phyloP scores from a whole-genome alignment of 257 asterid genomes.

The Linaria vulgaris region DNA sequence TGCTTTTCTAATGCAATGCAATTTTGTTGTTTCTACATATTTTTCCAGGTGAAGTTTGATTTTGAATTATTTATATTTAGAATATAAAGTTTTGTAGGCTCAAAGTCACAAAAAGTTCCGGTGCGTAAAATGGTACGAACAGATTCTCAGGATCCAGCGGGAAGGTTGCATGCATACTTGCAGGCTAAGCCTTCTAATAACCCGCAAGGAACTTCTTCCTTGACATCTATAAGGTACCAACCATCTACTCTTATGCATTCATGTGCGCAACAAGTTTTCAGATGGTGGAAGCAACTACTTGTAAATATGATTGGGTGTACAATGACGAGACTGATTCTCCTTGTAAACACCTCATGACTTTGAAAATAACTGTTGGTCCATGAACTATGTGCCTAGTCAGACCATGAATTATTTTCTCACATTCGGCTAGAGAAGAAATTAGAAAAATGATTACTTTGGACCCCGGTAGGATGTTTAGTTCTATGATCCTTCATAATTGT shows the following conservation, averaged over 20 bases:
- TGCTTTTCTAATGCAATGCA: conserved; percentile 7
- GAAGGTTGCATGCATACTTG: conserved; percentile 92
- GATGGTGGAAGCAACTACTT: conserved; percentile 15
- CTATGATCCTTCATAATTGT: conserved; percentile 12
- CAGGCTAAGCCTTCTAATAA: conserved; percentile 56
- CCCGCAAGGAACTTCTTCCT: conserved; percentile 54
- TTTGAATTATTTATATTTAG: conserved; percentile 21
- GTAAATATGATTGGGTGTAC: conserved; percentile 16
- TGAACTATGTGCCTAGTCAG: conserved; percentile 13
- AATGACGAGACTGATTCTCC: conserved; percentile 16
- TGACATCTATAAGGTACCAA: conserved; percentile 77
- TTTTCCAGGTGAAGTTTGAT: conserved; percentile 25
- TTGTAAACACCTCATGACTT: conserved; percentile 17
- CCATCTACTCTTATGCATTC: conserved; percentile 27
- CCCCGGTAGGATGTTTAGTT: conserved; percentile 6
- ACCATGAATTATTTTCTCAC: conserved; percentile 2
- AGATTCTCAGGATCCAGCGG: conserved; percentile 95
- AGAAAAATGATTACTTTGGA: too few species aligned
- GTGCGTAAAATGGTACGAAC: conserved; percentile 89
- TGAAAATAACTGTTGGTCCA: conserved; percentile 14
- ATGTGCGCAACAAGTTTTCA: conserved; percentile 17
- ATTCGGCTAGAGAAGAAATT: too few species aligned
- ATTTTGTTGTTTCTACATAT: conserved; percentile 22
- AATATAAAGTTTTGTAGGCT: conserved; percentile 39
- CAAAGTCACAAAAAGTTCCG: conserved; percentile 75